Percentiles rank a stretch among this genome's conserved stretches.
phyloP scores from a whole-genome alignment of 2,329 filamentous ascomycete genomes.

The Tolypocladium capitatum region DNA sequence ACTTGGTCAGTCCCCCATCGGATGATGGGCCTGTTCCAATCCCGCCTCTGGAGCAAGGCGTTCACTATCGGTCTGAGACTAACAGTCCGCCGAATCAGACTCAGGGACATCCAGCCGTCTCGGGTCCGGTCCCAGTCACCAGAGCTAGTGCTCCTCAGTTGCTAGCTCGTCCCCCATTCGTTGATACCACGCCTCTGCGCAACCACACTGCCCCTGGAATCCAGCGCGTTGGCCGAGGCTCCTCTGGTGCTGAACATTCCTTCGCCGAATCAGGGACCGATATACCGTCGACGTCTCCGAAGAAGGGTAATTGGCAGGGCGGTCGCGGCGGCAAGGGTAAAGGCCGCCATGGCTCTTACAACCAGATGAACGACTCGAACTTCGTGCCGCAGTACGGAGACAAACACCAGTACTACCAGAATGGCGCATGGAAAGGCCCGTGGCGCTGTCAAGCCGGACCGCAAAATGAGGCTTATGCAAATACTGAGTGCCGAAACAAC shows the following conservation, averaged over 20 bases:
- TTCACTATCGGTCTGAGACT: not conserved
- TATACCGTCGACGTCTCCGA: not conserved
- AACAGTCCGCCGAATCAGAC: not conserved
- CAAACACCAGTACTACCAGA: not conserved
- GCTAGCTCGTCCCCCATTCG: not conserved
- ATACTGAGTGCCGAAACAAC: slow-evolving; percentile 11
- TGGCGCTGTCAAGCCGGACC: not conserved
- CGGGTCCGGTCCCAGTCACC: too few species aligned
- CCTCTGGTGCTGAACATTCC: not conserved
- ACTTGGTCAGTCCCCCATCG: not conserved
- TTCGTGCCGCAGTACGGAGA: not conserved
- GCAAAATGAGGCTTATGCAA: not conserved
- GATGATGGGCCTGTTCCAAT: not conserved
- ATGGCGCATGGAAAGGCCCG: not conserved
- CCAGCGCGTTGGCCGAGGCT: not conserved
- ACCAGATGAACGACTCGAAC: not conserved
- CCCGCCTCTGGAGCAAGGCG: not conserved
- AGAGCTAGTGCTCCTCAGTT: not conserved
- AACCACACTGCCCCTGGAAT: not conserved
- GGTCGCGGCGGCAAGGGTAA: not conserved
- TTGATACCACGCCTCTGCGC: not conserved
- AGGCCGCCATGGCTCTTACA: not conserved
- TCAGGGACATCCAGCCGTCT: not conserved
- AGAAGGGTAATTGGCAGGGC: slow-evolving; percentile 1
- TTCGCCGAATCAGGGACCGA: not conserved